Base-by-base conservation (phyloP, 2,329 filamentous ascomycete species). In the Pseudocercospora vitis region DNA sequence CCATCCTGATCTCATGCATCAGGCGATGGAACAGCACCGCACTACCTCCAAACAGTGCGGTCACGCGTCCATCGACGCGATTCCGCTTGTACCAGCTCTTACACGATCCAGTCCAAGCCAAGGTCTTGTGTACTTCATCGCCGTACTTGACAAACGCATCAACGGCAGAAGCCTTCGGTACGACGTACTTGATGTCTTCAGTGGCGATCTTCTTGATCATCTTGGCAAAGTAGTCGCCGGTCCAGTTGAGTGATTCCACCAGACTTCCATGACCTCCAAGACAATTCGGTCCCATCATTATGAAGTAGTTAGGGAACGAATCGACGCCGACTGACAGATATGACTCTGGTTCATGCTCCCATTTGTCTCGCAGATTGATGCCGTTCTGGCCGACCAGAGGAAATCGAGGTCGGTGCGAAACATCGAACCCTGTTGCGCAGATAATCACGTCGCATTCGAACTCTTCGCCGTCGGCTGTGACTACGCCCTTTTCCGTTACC, bases 211-310 rank as follows among this genome's bases (percentile, higher is more conserved):
- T 52, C 23, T 18, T 6, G 35, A 70, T 71, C 56, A 74, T 70
- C 54, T 73, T 71, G n/a, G 74, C 63, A 24, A 79, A 69, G 58
- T 79, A 77, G 56, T 81, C 78, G 40, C 40, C 57, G 5, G 48
- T 56, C 56, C 56, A 58, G 32, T 47, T 45, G 2, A 60, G 39
- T 12, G 42, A 52, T 32, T 52, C 55, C 11, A 58, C 32, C 6
- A 60, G 23, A 19, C 47, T 53, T n/a, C 56, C 56, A 29, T 60
- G 56, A 18, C 52, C 52, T 8, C 35, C 45, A 1, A 45, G 46
- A 14, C 53, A 56, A 16, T 56, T 58, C 2, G 58, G 58, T 9
- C 58, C 58, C 39, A 56, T 61, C 46, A 55, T 51, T 14, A 56
- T 59, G 56, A 64, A 67, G 46, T 63, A 63, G 48, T 68, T 68